Conservation (phyloP, 2,329 filamentous ascomycete genomes). For the Sphaerulina vaccinii region DNA sequence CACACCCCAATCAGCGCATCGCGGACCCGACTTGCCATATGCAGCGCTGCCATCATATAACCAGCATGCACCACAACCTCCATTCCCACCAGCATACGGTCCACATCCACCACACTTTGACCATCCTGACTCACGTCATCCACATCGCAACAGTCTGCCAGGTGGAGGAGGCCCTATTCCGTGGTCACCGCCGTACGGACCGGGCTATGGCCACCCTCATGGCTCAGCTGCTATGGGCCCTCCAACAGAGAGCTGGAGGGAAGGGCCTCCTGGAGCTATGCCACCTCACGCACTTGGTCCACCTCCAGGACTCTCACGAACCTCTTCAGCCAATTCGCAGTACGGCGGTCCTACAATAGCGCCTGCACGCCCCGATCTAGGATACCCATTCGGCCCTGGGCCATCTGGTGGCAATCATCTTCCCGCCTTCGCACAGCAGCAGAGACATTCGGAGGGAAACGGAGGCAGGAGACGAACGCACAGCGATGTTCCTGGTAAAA, state of each 20-base stretch:
- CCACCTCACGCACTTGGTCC: conserved; percentile 2
- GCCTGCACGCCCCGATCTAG: conserved; percentile 27
- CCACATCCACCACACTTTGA: conserved; percentile 18
- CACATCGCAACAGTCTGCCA: conserved; percentile 21
- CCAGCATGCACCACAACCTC: conserved; percentile 14
- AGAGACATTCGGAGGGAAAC: conserved; percentile 16
- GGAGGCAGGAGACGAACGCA: conserved; percentile 18
- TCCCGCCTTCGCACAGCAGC: conserved; percentile 35
- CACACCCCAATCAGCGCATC: conserved; percentile 7
- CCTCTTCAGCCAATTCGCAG: conserved; percentile 10
- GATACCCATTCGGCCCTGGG: conserved; percentile 16
- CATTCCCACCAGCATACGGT: conserved; percentile 10
- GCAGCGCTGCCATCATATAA: conserved; percentile 16
- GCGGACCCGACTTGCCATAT: conserved; percentile 11
- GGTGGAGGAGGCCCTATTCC: conserved; percentile 10
- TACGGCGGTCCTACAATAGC: conserved; percentile 32
- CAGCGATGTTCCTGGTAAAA: conserved; percentile 13
- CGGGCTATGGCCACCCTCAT: conserved; percentile 15
- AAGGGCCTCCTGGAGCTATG: neutral
- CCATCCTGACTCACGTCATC: conserved; percentile 10
- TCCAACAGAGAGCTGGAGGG: conserved; percentile 5
- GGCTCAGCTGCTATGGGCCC: conserved; percentile 8
- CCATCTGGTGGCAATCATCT: conserved; percentile 19
- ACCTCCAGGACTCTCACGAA: conserved; percentile 8
- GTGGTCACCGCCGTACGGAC: conserved; percentile 11